Evolutionary conservation across 1,139 yeast genomes (phyloP), one percentile per base, ranked within the genome.

Genomic region (Geotrichum australiense): DNA sequence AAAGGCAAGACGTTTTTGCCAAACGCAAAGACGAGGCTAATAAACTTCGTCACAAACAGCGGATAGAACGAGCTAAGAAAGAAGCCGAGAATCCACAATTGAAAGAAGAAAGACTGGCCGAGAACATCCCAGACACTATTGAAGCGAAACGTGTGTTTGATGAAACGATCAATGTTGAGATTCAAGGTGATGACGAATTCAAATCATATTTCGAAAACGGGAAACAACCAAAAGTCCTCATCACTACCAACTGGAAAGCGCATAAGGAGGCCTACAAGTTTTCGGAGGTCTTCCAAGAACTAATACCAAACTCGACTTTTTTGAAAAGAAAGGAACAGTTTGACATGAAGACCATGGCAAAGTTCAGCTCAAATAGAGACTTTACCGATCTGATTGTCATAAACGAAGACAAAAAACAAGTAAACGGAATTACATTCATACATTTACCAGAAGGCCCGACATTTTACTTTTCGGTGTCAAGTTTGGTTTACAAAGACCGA

Each of bases 381-480:
- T 93, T 73, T 65, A 87, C 96, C 0, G 94, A 89, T 57, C 68
- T 91, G 53, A 69, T 91, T 30, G 87, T 91, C 39, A 77, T 91
- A 49, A 91, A 91, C 62, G 98, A 91, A 65, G 96, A 86, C 64
- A 87, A 87, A 62, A 91, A 91, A 62, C 74, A 73, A 50, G 94
- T 91, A 37, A 89, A 84, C 39, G 98, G 98, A 3, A 64, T 93
- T 47, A 86, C 97, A 1, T 82, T 93, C 57, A 81, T 91, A 49
- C 96, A 89, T 65, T 70, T 91, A 48, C 98, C 98, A 5, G 84
- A 73, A 39, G 98, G 98, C 0, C 98, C 98, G 25, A 81, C 96
- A 0, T 86, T 86, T 58, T 89, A 91, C 64, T 91, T 91, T 56
- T 80, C 91, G 15, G 68, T 91, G 10, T 70, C 89, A n/a, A 85